Conservation (phyloP, 768 basidiomycete species). For the Auriculariales sp. region DNA sequence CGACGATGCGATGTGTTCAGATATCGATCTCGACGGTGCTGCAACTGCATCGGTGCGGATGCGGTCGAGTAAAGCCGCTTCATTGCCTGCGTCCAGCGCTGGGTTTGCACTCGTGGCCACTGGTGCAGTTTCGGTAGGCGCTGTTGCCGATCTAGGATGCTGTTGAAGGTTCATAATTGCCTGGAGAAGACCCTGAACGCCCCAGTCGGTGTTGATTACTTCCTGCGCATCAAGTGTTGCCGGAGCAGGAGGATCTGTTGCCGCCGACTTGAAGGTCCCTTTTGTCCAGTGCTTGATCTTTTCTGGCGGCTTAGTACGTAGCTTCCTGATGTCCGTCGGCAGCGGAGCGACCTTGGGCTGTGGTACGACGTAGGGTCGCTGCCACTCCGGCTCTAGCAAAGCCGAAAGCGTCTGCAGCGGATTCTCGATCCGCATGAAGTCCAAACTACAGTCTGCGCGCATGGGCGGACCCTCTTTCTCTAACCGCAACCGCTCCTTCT, state of each 20-base stretch:
- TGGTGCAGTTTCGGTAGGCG: background rate
- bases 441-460: constrained; percentile 61
- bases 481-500: constrained; percentile 65
- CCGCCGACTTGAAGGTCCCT: background rate
- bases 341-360: background rate
- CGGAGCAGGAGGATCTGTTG: background rate
- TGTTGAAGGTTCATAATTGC: background rate
- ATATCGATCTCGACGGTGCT: background rate
- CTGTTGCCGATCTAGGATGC: background rate
- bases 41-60: background rate
- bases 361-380: constrained; percentile 1
- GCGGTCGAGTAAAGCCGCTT: background rate
- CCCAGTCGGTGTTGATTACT: background rate
- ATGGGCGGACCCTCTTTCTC: constrained; percentile 64
- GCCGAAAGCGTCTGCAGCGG: constrained; percentile 2
- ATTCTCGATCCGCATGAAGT: constrained; percentile 15
- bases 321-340: background rate
- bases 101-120: background rate
- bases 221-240: background rate
- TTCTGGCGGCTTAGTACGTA: background rate
- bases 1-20: background rate
- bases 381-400: constrained; percentile 4
- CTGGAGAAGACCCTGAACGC: background rate
- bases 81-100: background rate
- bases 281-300: background rate